A percentile compares a stretch with the other conserved stretches of the same genome.
phyloP scores from a whole-genome alignment of 495 filamentous ascomycete species.

The Hypomontagnella submonticulosa region DNA sequence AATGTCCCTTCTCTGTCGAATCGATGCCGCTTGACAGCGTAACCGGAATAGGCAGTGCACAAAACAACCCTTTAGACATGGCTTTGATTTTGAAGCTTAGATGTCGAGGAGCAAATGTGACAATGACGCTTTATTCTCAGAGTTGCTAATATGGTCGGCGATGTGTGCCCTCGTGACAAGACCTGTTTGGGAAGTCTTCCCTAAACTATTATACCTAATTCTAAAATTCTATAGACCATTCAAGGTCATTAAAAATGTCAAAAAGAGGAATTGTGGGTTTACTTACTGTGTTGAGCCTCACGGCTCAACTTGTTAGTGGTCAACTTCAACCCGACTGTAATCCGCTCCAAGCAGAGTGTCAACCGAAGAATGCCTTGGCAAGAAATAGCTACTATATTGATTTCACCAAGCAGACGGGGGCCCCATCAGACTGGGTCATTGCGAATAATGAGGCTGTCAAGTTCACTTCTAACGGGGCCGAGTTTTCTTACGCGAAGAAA shows the following conservation, averaged over 20 bases:
- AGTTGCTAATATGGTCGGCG: conserved; percentile 37
- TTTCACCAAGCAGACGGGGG: conserved; percentile 43
- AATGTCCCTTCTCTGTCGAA: conserved; percentile 10
- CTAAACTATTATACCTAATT: conserved; percentile 30
- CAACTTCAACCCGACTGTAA: conserved; percentile 48
- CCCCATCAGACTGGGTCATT: conserved; percentile 40
- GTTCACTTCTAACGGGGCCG: conserved; percentile 67
- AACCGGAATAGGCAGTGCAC: conserved; percentile 40
- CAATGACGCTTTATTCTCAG: conserved; percentile 48
- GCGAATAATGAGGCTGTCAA: conserved; percentile 53
- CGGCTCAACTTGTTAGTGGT: conserved; percentile 38
- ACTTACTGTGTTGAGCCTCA: conserved; percentile 39
- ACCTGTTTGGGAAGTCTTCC: not conserved
- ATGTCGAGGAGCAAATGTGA: conserved; percentile 20
- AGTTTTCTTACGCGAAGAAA: conserved; percentile 77
- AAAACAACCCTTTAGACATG: conserved; percentile 30
- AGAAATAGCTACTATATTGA: conserved; percentile 44
- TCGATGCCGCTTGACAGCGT: conserved; percentile 1
- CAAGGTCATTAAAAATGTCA: conserved; percentile 34
- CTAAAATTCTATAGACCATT: conserved; percentile 27
- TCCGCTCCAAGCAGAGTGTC: conserved; percentile 41
- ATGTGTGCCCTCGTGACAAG: conserved; percentile 8
- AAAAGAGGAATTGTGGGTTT: conserved; percentile 43
- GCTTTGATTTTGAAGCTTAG: conserved; percentile 46
- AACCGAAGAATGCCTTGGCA: conserved; percentile 43